Percentiles rank a stretch among this genome's conserved stretches.
These are phyloP conservation scores for Theileria orientalis DNA, from an alignment of 169 alveolate species.

Conservation along the genomic window DNA sequence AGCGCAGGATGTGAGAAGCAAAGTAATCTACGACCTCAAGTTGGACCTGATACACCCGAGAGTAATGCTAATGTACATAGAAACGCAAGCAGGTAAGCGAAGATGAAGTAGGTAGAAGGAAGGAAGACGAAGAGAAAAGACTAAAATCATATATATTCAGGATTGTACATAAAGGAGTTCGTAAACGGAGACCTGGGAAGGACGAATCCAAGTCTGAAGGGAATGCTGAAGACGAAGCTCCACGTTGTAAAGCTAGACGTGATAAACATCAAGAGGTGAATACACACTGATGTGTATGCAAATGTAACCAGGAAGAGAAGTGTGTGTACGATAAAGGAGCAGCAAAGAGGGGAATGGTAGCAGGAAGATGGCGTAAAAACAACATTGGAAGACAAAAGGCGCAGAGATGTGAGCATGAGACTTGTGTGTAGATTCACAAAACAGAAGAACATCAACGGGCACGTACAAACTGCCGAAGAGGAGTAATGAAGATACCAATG, in stretches of 20 bases:
- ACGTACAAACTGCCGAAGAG: too few relatives aligned
- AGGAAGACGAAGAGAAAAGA: too few relatives aligned
- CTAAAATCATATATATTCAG: constrained; percentile 18
- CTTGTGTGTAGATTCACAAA: too few relatives aligned
- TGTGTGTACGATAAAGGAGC: background rate
- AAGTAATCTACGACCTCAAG: constrained; percentile 64
- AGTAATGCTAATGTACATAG: constrained; percentile 23
- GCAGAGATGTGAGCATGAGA: too few relatives aligned
- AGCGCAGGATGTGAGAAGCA: constrained; percentile 64
- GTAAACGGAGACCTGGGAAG: constrained; percentile 84
- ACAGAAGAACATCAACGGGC: too few relatives aligned
- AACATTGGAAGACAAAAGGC: too few relatives aligned
- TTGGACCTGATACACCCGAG: constrained; percentile 63
- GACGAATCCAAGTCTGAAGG: constrained; percentile 77
- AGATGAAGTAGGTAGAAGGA: background rate
- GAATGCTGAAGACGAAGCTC: constrained; percentile 49
- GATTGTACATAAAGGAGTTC: constrained; percentile 83
- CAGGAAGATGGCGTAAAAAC: background rate
- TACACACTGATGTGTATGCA: too few relatives aligned
- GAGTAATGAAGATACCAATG: too few relatives aligned
- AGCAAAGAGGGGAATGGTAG: too few relatives aligned
- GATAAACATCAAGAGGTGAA: constrained; percentile 11
- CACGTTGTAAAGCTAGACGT: constrained; percentile 43
- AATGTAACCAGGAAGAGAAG: background rate
- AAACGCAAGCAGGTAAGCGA: constrained; percentile 56